Percentiles rank a stretch among this genome's conserved stretches.
Evolutionary conservation across 495 filamentous ascomycete species (phyloP).

Genomic region (Pseudevernia furfuracea): DNA sequence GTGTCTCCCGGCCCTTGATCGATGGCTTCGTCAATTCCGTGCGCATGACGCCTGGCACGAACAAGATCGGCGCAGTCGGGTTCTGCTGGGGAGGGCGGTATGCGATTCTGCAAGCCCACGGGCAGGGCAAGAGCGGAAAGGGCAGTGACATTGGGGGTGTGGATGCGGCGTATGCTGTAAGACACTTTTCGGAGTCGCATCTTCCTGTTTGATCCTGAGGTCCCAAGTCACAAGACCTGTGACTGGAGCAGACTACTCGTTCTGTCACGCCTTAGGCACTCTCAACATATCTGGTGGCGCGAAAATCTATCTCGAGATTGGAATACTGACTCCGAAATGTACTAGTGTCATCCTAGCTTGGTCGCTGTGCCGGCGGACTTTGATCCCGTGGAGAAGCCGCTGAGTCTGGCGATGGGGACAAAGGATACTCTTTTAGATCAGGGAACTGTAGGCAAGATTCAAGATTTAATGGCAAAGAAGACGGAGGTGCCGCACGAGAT

Average conservation of each 20-base stretch:
- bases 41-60: constrained; percentile 28
- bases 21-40: constrained; percentile 30
- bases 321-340: background rate
- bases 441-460: constrained; percentile 36
- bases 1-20: constrained; percentile 24
- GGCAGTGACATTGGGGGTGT: constrained; percentile 34
- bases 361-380: constrained; percentile 35
- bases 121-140: constrained; percentile 27
- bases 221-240: background rate
- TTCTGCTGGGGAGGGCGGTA: constrained; percentile 41
- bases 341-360: constrained; percentile 30
- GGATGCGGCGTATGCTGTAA: constrained; percentile 33
- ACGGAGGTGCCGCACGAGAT: constrained; percentile 32
- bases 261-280: background rate
- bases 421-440: constrained; percentile 38
- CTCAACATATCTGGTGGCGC: background rate
- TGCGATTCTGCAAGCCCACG: constrained; percentile 30
- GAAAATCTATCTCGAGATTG: background rate
- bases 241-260: background rate
- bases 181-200: background rate
- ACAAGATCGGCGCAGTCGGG: constrained; percentile 37
- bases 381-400: constrained; percentile 30
- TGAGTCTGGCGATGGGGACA: constrained; percentile 33
- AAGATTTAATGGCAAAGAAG: constrained; percentile 35
- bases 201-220: background rate